A percentile compares a stretch with the other conserved stretches of the same genome.
Conservation (phyloP, 768 basidiomycete genomes). For the Leccinum sublutescens region DNA sequence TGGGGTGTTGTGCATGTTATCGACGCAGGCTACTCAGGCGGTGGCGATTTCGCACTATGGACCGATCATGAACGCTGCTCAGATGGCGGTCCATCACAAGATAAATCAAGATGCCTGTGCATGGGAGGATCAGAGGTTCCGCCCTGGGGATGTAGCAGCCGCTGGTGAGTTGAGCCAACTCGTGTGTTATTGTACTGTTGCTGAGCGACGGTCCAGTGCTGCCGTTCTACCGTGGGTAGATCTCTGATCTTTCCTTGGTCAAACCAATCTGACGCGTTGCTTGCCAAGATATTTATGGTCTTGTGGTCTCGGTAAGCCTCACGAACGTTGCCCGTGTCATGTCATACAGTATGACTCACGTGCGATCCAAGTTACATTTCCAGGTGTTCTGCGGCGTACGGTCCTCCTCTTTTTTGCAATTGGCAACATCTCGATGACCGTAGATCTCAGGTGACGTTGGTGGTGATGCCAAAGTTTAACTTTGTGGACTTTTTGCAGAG, state of each 20-base stretch:
- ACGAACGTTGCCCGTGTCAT: not conserved
- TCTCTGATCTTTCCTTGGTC: not conserved
- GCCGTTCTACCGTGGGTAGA: slow-evolving; percentile 58
- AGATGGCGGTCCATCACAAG: slow-evolving; percentile 52
- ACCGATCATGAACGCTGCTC: slow-evolving; percentile 63
- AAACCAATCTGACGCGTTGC: slow-evolving; percentile 12
- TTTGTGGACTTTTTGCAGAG: slow-evolving; percentile 61
- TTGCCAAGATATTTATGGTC: slow-evolving; percentile 55
- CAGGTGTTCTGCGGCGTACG: slow-evolving; percentile 53
- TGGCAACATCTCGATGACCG: slow-evolving; percentile 2
- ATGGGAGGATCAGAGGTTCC: slow-evolving; percentile 40
- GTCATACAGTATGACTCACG: slow-evolving; percentile 5
- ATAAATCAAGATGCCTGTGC: slow-evolving; percentile 38
- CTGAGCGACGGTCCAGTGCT: slow-evolving; percentile 39
- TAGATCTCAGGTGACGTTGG: slow-evolving; percentile 47
- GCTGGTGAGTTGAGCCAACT: slow-evolving; percentile 45
- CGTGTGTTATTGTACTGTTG: not conserved
- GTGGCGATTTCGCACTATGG: slow-evolving; percentile 66
- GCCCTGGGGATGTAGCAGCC: slow-evolving; percentile 55
- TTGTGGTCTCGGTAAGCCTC: slow-evolving; percentile 50
- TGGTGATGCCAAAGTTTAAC: slow-evolving; percentile 62
- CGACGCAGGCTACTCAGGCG: slow-evolving; percentile 40
- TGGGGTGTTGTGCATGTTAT: not conserved
- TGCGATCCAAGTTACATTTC: slow-evolving; percentile 45
- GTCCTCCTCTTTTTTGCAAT: not conserved